These are phyloP conservation scores for Dactylellina parvicollis DNA, from an alignment of 2,329 filamentous ascomycete species.

Conservation along the genomic window DNA sequence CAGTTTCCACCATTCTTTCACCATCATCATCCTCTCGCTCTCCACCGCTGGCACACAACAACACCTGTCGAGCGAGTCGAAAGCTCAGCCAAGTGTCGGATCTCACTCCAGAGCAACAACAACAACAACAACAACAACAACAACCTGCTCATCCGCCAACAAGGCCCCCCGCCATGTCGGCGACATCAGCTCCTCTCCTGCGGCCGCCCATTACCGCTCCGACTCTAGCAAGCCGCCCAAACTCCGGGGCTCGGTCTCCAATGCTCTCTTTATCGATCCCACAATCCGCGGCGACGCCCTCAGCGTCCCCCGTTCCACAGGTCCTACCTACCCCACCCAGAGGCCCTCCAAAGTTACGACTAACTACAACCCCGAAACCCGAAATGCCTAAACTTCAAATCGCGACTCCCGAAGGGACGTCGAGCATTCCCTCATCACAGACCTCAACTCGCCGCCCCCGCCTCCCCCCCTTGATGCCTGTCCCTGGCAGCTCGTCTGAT, in stretches of 20 bases:
- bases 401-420: slow-evolving; percentile 42
- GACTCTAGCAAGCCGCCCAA: slow-evolving; percentile 48
- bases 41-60: slow-evolving; percentile 12
- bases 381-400: slow-evolving; percentile 50
- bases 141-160: slow-evolving; percentile 30
- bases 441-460: slow-evolving; percentile 35
- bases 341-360: slow-evolving; percentile 57
- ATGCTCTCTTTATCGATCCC: slow-evolving; percentile 56
- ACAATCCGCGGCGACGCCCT: slow-evolving; percentile 35
- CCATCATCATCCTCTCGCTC: slow-evolving; percentile 6
- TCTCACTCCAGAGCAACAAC: slow-evolving; percentile 23
- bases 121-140: no score
- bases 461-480: slow-evolving; percentile 35
- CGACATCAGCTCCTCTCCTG: slow-evolving; percentile 52
- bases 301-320: slow-evolving; percentile 46
- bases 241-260: slow-evolving; percentile 52
- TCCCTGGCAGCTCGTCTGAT: slow-evolving; percentile 45
- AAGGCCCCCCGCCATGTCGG: slow-evolving; percentile 52
- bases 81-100: slow-evolving; percentile 27
- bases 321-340: slow-evolving; percentile 44
- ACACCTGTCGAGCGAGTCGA: slow-evolving; percentile 20
- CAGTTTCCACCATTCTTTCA: background rate
- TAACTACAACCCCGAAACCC: slow-evolving; percentile 56
- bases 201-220: slow-evolving; percentile 48
- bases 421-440: slow-evolving; percentile 49